A percentile compares a stretch with the other conserved stretches of the same genome.
phyloP scores from a whole-genome alignment of 805 yeast species.

The Nakazawaea populi region DNA sequence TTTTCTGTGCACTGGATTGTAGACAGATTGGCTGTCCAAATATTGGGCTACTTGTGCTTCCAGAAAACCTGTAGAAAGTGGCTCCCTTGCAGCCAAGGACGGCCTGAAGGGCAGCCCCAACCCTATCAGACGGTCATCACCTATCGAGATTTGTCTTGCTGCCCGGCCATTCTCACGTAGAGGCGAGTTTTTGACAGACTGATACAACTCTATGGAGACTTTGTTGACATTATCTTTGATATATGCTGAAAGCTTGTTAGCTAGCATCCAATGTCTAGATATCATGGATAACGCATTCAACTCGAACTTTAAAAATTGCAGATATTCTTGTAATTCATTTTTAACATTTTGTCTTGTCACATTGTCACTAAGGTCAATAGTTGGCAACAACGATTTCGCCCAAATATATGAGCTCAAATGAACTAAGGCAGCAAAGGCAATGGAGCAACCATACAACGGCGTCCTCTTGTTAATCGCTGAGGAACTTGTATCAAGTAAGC shows the following conservation, averaged over 20 bases:
- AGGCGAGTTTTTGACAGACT: conserved; percentile 29
- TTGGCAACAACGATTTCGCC: conserved; percentile 34
- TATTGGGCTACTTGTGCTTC: background rate
- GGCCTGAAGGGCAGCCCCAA: background rate
- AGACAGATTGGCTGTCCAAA: background rate
- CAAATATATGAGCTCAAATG: conserved; percentile 49
- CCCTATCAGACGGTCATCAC: background rate
- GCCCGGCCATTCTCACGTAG: conserved; percentile 11
- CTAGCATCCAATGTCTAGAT: conserved; percentile 45
- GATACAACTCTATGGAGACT: conserved; percentile 35
- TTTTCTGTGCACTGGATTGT: background rate
- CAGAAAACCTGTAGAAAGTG: background rate
- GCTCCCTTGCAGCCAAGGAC: background rate
- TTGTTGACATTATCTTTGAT: conserved; percentile 38
- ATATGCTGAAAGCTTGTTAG: conserved; percentile 40
- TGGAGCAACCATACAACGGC: conserved; percentile 46
- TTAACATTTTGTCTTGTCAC: conserved; percentile 20
- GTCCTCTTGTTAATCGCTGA: conserved; percentile 37
- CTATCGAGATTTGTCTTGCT: background rate
- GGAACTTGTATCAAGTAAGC: conserved; percentile 42
- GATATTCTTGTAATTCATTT: conserved; percentile 35
- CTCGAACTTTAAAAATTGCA: conserved; percentile 44
- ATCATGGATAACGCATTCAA: conserved; percentile 43
- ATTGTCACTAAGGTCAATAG: conserved; percentile 13
- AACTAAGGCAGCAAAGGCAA: conserved; percentile 46